These are phyloP conservation scores for Wickerhamiella hasegawae DNA, from an alignment of 805 yeast genomes.

Conservation along the genomic window DNA sequence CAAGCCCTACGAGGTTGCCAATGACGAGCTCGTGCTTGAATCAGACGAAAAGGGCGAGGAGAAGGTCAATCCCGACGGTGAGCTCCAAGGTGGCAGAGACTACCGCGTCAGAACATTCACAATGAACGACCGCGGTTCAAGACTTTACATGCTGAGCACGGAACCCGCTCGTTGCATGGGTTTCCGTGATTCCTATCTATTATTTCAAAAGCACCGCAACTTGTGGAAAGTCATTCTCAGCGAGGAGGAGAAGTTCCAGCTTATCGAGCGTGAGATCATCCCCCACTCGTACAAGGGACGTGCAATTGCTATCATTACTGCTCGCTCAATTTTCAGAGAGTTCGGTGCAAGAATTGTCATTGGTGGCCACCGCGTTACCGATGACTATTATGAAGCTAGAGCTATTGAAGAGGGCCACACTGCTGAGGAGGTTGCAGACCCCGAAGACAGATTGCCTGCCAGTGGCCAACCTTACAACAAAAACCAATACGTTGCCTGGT, in stretches of 20 bases:
- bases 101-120: constrained; percentile 38
- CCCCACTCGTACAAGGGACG: constrained; percentile 88
- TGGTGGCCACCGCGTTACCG: constrained; percentile 65
- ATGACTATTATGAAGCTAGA: constrained; percentile 72
- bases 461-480: constrained; percentile 29
- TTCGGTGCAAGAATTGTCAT: constrained; percentile 76
- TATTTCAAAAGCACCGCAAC: constrained; percentile 72
- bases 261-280: constrained; percentile 63
- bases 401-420: constrained; percentile 39
- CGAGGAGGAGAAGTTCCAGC: constrained; percentile 66
- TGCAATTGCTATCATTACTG: constrained; percentile 77
- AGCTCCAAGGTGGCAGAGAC: constrained; percentile 52
- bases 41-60: constrained; percentile 65
- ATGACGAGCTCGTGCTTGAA: constrained; percentile 66
- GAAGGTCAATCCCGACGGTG: constrained; percentile 56
- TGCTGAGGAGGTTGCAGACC: constrained; percentile 59
- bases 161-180: constrained; percentile 95
- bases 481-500: constrained; percentile 40
- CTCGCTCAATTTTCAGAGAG: constrained; percentile 75
- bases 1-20: constrained; percentile 40
- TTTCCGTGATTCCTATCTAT: constrained; percentile 75
- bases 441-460: constrained; percentile 33
- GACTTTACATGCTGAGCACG: constrained; percentile 77
- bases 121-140: constrained; percentile 41
- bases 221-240: constrained; percentile 58